Conservation (phyloP, 2,329 filamentous ascomycete species). For the Trichophyton benhamiae region DNA sequence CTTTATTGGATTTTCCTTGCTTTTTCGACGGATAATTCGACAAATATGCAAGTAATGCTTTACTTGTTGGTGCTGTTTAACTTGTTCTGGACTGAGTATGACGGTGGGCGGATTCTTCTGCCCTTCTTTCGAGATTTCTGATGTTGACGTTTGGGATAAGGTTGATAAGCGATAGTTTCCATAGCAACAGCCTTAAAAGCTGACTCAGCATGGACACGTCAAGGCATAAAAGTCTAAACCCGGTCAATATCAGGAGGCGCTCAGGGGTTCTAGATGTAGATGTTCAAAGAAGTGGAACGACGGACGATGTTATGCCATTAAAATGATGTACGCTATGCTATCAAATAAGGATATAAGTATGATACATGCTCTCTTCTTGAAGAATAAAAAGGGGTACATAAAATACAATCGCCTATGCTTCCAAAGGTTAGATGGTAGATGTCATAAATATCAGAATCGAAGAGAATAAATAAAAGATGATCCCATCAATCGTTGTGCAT, state of each 20-base stretch:
- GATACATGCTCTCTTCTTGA: not conserved
- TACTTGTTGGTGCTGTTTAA: not conserved
- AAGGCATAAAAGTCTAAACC: not conserved
- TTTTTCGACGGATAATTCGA: not conserved
- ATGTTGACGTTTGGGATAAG: slow-evolving; percentile 3
- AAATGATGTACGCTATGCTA: not conserved
- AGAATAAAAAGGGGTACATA: not conserved
- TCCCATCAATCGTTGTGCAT: not conserved
- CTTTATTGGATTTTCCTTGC: not conserved
- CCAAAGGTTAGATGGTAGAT: not conserved
- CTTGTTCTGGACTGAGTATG: not conserved
- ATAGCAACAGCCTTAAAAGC: not conserved
- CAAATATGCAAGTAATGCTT: not conserved
- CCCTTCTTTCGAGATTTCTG: not conserved
- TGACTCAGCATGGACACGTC: not conserved
- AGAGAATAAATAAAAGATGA: not conserved
- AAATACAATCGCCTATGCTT: not conserved
- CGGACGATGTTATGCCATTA: not conserved
- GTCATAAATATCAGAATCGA: not conserved
- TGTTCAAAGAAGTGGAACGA: too few relatives aligned
- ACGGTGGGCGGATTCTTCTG: not conserved
- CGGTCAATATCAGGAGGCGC: not conserved
- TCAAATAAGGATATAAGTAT: not conserved
- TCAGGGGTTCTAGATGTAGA: too few relatives aligned
- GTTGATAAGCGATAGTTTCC: slow-evolving; percentile 4